phyloP scores from a whole-genome alignment of 257 asterid species.

The Parsonsia alboflavescens region DNA sequence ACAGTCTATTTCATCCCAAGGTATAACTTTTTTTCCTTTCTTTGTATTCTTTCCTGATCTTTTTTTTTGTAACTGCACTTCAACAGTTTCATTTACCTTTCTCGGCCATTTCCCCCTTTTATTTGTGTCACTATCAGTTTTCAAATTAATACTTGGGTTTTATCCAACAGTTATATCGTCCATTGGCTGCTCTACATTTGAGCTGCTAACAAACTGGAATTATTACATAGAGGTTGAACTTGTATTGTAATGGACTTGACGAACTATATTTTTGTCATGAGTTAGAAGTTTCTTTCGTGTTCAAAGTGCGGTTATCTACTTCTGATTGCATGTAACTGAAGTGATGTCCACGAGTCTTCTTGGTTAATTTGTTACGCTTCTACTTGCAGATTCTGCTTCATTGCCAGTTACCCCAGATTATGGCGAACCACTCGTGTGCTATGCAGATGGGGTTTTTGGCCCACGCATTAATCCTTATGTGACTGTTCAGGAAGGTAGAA shows the following conservation, averaged over 20 bases:
- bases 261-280: too few species aligned
- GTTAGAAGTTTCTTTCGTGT: too few species aligned
- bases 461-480: conserved; percentile 64
- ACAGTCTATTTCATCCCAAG: conserved; percentile 57
- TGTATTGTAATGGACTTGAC: too few species aligned
- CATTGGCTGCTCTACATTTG: too few species aligned
- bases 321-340: too few species aligned
- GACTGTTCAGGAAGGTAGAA: conserved; percentile 77
- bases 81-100: not conserved
- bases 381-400: conserved; percentile 60
- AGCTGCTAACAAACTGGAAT: too few species aligned
- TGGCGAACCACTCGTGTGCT: conserved; percentile 60
- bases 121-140: not conserved
- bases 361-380: conserved; percentile 9
- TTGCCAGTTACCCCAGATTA: conserved; percentile 83
- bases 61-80: not conserved
- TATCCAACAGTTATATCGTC: too few species aligned
- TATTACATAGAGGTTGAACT: too few species aligned
- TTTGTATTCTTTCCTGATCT: not conserved
- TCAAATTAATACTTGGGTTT: not conserved
- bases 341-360: too few species aligned
- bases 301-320: too few species aligned
- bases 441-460: conserved; percentile 91
- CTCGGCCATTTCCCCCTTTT: too few species aligned
- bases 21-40: conserved; percentile 21